These are phyloP conservation scores for Desmodesmus armatus DNA, from an alignment of 139 green algal genomes.

Conservation along the genomic window DNA sequence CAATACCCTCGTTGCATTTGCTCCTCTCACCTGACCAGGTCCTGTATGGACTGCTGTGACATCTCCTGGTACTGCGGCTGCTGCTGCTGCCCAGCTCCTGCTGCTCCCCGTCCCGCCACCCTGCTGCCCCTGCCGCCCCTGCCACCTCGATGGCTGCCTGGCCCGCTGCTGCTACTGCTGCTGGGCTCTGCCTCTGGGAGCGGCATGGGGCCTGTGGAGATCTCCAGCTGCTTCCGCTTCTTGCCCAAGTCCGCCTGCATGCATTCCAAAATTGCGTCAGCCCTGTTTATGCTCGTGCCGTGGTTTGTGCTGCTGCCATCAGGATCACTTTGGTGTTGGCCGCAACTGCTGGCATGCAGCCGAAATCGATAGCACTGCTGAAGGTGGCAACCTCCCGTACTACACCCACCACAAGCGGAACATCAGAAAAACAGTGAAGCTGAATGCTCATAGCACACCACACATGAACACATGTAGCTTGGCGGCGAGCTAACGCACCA, in stretches of 20 bases:
- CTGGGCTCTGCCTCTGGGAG: neutral
- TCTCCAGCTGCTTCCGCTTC: conserved; percentile 55
- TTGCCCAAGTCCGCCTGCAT: conserved; percentile 53
- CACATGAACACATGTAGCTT: neutral
- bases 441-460: neutral
- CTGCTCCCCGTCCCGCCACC: neutral
- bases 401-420: neutral
- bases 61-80: neutral
- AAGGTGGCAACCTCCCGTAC: no score
- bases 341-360: no score
- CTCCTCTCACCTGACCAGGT: conserved; percentile 9
- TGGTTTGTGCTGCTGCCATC: no score
- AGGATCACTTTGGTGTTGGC: no score
- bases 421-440: neutral
- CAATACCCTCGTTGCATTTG: no score
- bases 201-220: conserved; percentile 46
- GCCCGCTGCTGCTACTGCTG: conserved; percentile 32
- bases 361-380: no score
- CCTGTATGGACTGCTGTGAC: conserved; percentile 23
- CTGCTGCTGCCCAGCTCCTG: conserved; percentile 39
- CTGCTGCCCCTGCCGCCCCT: conserved; percentile 2
- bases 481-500: conserved; percentile 41
- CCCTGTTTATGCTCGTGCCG: no score
- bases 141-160: neutral
- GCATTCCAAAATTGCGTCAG: neutral